Evolutionary conservation across 768 basidiomycete genomes (phyloP), one percentile per base, ranked within the genome.

Genomic region (Collybia sp.): DNA sequence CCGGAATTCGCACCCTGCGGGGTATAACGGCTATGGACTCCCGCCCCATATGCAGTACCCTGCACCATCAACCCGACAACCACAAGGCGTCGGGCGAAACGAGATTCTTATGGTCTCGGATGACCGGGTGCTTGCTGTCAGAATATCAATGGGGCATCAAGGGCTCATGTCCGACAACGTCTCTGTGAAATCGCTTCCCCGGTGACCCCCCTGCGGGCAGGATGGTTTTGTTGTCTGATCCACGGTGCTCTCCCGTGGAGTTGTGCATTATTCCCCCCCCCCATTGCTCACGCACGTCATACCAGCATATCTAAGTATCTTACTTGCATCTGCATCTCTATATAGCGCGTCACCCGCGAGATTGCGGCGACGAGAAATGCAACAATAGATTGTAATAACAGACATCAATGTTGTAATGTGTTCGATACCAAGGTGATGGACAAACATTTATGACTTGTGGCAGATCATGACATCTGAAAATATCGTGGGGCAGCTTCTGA

Each of bases 61-160:
- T 8, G 68, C 70, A 50, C 70, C 70, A 38, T 70, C 72, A 46
- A 57, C 65, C n/a, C 66, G 71, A 34, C 63, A 73, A 49, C 69
- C 70, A 36, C 77, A 80, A 56, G 67, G 70, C 30, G 69, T 72
- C 10, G 82, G 76, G 11, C 76, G 87, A 19, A 86, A 90, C 49
- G 92, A 96, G 64, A 91, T 96, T 59, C 68, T 95, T 51, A 82
- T 94, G 65, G 87, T 91, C 31, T 91, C 88, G 3, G 93, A 94
- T 54, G 93, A 95, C 65, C 80, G 86, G 30, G 82, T 93, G 48
- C 67, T 92, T 58, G 76, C 83, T 36, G 63, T 93, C 44, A 79
- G 83, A 40, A 68, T 84, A 51, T 64, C 72, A 47, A 60, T 68
- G 12, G 63, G 62, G 31, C 57, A 58, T 40, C 70, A 72, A 49